Evolutionary conservation across 768 basidiomycete genomes (phyloP), one percentile per base, ranked within the genome.

Genomic region (Suillus subluteus): DNA sequence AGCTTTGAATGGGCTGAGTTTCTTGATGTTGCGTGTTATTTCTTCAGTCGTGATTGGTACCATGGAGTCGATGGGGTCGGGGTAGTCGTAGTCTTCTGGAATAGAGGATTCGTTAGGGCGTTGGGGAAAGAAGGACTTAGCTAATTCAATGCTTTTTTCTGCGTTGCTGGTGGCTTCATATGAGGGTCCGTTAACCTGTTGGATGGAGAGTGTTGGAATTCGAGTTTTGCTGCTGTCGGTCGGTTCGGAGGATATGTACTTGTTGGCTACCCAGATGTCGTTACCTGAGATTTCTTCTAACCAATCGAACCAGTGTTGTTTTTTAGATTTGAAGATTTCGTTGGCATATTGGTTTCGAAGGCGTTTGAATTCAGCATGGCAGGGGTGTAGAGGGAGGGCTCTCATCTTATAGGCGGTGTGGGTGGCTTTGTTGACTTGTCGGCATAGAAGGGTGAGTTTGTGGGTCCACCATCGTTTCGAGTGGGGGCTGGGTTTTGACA

Each of bases 291-390:
- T 11, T 13, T 67, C 56, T n/a, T 71, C 70, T 8, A 76, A 66
- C 65, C 61, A 62, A 12, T 62, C 40, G 0, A 3, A 2, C 73
- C 73, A 75, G 63, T 76, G 75, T n/a, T 72, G n/a, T 13, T 50
- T 50, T 2, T 50, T 50, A 9, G 48, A 13, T 6, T 26, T 23
- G 23, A 50, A 13, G 0, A 50, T 50, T 13, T 13, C 48, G 0
- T 50, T 2, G 0, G 48, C n/a, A 13, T 50, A 50, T 0, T 50
- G 12, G 13, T 50, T 50, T 1, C 12, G 5, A 4, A 50, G 11
- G 3, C n/a, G 2, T 2, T 48, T 48, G 46, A 48, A 48, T 6
- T 48, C n/a, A 0, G 0, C 1, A 5, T 48, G 46, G 5, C 46
- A 12, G 12, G 46, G n/a, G 12, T 48, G 46, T 1, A 48, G 12